Percentiles rank a stretch among this genome's conserved stretches.
Conservation (phyloP, 1,139 yeast species). For the Suzukiozyma palmioleophila region DNA sequence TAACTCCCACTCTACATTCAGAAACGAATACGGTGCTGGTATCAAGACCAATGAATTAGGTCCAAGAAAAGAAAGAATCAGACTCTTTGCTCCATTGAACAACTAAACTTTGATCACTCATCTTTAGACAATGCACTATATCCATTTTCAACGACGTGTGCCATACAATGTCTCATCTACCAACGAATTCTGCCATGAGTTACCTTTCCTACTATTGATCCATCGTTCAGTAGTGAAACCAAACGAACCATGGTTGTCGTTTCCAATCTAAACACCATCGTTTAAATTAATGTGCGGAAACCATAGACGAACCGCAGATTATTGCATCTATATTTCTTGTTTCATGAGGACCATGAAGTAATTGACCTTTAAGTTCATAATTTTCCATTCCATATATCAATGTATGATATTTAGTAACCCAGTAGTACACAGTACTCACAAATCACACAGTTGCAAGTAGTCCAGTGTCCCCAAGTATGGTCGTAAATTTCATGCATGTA, state of each 20-base stretch:
- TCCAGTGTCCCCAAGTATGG: too few relatives aligned
- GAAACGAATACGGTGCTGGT: slow-evolving; percentile 44
- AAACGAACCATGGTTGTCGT: too few relatives aligned
- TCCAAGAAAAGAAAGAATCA: slow-evolving; percentile 42
- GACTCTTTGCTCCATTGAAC: slow-evolving; percentile 35
- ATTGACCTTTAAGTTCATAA: not conserved
- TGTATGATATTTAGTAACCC: not conserved
- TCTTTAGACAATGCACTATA: too few relatives aligned
- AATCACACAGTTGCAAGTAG: too few relatives aligned
- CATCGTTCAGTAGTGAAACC: too few relatives aligned
- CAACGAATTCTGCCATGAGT: too few relatives aligned
- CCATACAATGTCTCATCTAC: not conserved
- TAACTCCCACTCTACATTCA: slow-evolving; percentile 42
- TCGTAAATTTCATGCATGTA: too few relatives aligned
- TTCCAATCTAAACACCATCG: too few relatives aligned
- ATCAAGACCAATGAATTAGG: slow-evolving; percentile 43
- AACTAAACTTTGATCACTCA: not conserved
- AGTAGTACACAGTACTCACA: too few relatives aligned
- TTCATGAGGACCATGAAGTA: slow-evolving; percentile 1
- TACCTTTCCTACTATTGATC: too few relatives aligned
- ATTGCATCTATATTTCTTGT: slow-evolving; percentile 2
- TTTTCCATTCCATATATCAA: not conserved
- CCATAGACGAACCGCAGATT: not conserved
- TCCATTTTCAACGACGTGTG: too few relatives aligned
- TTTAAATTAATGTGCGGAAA: too few relatives aligned